Evolutionary conservation across 2,329 filamentous ascomycete species (phyloP).

Genomic region (Colletotrichum cereale): DNA sequence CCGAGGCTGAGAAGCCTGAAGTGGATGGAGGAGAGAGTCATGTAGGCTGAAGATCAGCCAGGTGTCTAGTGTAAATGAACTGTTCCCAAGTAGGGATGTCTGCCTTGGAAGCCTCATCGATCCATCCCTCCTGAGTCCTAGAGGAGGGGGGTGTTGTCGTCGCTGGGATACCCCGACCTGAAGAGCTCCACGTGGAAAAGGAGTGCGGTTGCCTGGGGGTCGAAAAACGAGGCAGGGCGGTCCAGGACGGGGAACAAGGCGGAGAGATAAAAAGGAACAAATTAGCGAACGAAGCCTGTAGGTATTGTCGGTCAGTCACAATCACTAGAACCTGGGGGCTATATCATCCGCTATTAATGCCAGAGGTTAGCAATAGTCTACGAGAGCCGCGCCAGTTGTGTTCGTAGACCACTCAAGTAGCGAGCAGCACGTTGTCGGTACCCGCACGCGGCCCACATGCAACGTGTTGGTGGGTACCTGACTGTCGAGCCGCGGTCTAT

Average conservation of each 20-base stretch:
- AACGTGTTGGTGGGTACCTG: slow-evolving; percentile 5
- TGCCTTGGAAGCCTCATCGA: slow-evolving; percentile 4
- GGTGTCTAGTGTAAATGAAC: not conserved
- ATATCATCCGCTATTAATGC: not conserved
- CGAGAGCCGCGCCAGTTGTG: slow-evolving; percentile 3
- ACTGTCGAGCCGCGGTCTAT: not conserved
- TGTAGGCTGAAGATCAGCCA: not conserved
- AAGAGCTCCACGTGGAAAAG: slow-evolving; percentile 29
- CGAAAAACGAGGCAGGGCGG: slow-evolving; percentile 14
- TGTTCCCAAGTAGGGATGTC: not conserved
- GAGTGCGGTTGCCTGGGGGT: slow-evolving; percentile 12
- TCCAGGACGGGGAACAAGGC: too few species aligned
- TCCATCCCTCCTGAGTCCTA: slow-evolving; percentile 1
- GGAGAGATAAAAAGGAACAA: not conserved
- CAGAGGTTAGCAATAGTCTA: not conserved
- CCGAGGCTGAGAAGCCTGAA: not conserved
- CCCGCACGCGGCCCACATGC: not conserved
- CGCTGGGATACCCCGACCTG: slow-evolving; percentile 28
- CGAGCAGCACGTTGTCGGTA: not conserved
- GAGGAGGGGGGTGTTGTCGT: not conserved
- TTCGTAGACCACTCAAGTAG: not conserved
- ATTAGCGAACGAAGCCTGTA: not conserved
- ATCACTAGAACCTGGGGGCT: not conserved
- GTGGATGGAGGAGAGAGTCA: not conserved
- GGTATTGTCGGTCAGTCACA: not conserved